Evolutionary conservation across 768 basidiomycete species (phyloP).

Genomic region (Trametes coccinea): DNA sequence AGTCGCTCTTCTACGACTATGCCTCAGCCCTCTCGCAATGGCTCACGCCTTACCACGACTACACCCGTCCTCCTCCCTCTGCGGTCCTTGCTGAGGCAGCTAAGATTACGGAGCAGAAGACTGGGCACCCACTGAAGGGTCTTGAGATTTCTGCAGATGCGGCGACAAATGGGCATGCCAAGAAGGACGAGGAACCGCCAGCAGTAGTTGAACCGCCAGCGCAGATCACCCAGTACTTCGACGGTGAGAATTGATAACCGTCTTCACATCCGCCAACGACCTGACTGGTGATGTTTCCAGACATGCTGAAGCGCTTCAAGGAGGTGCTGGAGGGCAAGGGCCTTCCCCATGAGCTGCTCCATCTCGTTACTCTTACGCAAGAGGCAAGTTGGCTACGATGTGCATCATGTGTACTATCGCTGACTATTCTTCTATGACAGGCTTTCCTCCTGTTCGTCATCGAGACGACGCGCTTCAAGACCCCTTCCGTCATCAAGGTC

Average conservation of each 20-base stretch:
- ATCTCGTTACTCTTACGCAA: slow-evolving; percentile 71
- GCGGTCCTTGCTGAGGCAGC: slow-evolving; percentile 75
- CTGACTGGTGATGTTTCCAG: slow-evolving; percentile 35
- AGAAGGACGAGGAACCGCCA: slow-evolving; percentile 74
- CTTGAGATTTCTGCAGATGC: slow-evolving; percentile 47
- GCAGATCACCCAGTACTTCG: slow-evolving; percentile 57
- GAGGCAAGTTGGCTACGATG: slow-evolving; percentile 48
- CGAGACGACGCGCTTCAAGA: slow-evolving; percentile 75
- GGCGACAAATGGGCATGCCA: slow-evolving; percentile 47
- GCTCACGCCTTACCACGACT: slow-evolving; percentile 76
- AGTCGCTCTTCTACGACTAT: slow-evolving; percentile 58
- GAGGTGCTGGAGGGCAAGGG: slow-evolving; percentile 39
- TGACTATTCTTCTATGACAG: slow-evolving; percentile 36
- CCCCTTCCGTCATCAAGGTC: slow-evolving; percentile 63
- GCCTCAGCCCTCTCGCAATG: slow-evolving; percentile 65
- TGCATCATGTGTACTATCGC: not conserved
- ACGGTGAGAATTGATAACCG: slow-evolving; percentile 39
- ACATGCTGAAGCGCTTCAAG: slow-evolving; percentile 54
- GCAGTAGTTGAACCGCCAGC: slow-evolving; percentile 62
- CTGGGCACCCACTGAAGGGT: slow-evolving; percentile 66
- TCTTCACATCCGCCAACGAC: too few species aligned
- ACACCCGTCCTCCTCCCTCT: slow-evolving; percentile 68
- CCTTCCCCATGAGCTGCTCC: slow-evolving; percentile 60
- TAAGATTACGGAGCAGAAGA: slow-evolving; percentile 69
- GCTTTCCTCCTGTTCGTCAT: slow-evolving; percentile 70